Base-by-base conservation (phyloP, 345 rosid genomes). In the Bruguiera sexangula region DNA sequence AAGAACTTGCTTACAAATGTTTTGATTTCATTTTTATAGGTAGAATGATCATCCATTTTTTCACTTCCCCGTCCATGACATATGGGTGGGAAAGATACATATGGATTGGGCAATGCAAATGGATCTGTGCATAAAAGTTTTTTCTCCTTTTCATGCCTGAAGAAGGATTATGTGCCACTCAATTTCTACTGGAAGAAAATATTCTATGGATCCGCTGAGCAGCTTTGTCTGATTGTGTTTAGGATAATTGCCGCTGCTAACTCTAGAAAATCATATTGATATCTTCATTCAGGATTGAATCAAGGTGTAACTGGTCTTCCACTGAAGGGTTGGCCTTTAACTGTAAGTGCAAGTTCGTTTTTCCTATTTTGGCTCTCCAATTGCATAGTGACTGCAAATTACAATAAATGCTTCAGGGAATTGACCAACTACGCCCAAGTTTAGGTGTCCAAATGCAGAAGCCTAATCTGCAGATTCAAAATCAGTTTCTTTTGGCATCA, bases 271-370 rank as follows among this genome's bases (percentile, higher is more conserved):
- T 30, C n/a, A 50, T 56, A 8, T 54, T 60, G 8, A 54, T 56
- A 53, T 31, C 54, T 65, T 24, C 32, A 30, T 56, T 66, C 71
- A 84, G 92, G 92, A 55, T 29, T 78, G 61, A 84, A 79, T 74
- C 92, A 78, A 69, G 84, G 92, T 58, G 81, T 78, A 55, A 67
- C 84, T 37, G 75, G 83, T 68, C 83, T 88, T 78, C 89, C 92
- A 11, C 76, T 85, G 69, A 88, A 83, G 82, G 89, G 89, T 24
- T 88, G 88, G 92, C 92, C 92, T 72, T 71, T 85, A 65, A 81
- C 87, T 60, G 89, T 85, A 81, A 82, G 89, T 82, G 69, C 6
- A 29, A 19, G 58, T 24, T 73, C 32, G 26, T 43, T 56, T 50
- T 68, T 50, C 19, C 48, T 27, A 18, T 74, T n/a, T 31, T 62